These are phyloP conservation scores for Casuarina cunninghamiana DNA, from an alignment of 306 rosid genomes.

Conservation along the genomic window DNA sequence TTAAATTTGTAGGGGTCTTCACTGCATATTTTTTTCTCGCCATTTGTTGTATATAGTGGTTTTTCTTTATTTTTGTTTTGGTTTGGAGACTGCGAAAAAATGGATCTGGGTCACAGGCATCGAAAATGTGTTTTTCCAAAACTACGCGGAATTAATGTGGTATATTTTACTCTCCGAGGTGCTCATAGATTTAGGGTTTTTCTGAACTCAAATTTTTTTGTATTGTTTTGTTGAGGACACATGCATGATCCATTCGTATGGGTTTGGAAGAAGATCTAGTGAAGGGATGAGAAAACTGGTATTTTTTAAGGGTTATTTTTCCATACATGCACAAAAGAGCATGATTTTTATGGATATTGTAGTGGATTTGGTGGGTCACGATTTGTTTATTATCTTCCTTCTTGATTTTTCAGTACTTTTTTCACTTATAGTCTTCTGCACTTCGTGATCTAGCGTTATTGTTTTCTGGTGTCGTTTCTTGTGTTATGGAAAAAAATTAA, in stretches of 20 bases:
- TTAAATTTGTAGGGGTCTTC: neutral
- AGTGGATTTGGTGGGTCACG: neutral
- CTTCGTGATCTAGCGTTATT: neutral
- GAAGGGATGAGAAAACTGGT: neutral
- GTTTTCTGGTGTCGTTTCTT: neutral
- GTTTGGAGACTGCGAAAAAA: neutral
- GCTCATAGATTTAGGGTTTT: neutral
- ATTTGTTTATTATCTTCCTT: neutral
- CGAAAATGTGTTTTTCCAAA: neutral
- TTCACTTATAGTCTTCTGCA: neutral
- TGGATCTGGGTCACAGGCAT: conserved; percentile 30
- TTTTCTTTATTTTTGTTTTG: neutral
- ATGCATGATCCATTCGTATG: neutral
- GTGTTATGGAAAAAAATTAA: neutral
- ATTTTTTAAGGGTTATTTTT: neutral
- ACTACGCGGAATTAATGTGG: neutral
- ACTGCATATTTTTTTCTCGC: neutral
- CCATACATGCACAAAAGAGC: neutral
- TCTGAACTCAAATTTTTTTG: neutral
- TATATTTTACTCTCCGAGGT: neutral
- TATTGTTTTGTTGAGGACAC: neutral
- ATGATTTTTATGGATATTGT: neutral
- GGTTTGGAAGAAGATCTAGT: neutral
- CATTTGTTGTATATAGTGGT: neutral
- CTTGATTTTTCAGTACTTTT: neutral